Base-by-base conservation (phyloP, 768 basidiomycete species). In the Tricholoma sp. region DNA sequence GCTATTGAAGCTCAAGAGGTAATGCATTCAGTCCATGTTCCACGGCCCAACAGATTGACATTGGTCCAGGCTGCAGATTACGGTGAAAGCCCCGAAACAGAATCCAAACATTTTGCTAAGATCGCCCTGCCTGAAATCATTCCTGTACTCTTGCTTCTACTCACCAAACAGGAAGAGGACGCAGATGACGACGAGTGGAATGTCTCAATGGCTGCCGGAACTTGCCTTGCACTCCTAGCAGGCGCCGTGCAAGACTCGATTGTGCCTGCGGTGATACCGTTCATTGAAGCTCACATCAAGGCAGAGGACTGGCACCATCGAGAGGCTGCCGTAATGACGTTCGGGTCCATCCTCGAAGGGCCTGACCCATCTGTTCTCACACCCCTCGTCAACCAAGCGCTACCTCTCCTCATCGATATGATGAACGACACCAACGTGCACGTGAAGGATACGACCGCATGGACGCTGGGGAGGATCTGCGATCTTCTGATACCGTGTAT, bases 141-240 rank as follows among this genome's bases (percentile, higher is more conserved):
- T 0, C 96, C 97, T 7, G 94, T 98, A 7, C 81, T 99, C 8
- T 79, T 99, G 20, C 79, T 84, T 39, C 83, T 98, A 18, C 82
- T 98, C 57, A 93, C 89, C 2, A 88, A 84, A 60, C 97, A 99
- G 70, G 92, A 95, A 63, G 97, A 98, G 67, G 94, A 98, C 62
- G 94, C 93, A 1, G 94, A 96, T 44, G 96, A 98, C 61, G 97
- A 98, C 63, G 97, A 99, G 69, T 99, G 97, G 97, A 96, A 96
- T 65, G 85, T 96, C 41, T 88, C 94, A 13, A 98, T 98, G 96
- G 93, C 96, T 17, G 95, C 93, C 9, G 93, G 89, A 18, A 95
- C 92, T 2, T 97, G 94, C 70, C 78, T 99, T 52, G 78, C 84
- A 18, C 86, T 94, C 52, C 84, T 98, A 59, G 93, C 97, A 0